A percentile compares a stretch with the other conserved stretches of the same genome.
phyloP scores from a whole-genome alignment of 352 stramenopile genomes.

The Phytophthora ramorum region DNA sequence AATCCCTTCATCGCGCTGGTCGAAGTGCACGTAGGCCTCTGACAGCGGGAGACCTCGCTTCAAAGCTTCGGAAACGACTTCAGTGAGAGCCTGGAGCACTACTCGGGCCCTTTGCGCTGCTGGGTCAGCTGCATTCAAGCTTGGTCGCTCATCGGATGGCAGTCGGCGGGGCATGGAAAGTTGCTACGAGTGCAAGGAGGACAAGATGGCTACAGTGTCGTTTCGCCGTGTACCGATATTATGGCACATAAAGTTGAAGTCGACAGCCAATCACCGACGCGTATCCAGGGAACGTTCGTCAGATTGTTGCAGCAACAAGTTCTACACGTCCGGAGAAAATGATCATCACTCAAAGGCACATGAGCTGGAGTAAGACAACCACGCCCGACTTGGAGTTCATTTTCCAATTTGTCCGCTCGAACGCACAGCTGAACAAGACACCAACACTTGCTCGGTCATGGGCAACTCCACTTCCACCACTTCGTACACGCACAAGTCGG shows the following conservation, averaged over 20 bases:
- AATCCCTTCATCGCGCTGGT: conserved; percentile 48
- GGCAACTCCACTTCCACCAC: conserved; percentile 52
- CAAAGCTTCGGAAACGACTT: conserved; percentile 57
- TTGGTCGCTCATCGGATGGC: background rate
- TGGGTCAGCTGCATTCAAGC: background rate
- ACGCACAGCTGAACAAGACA: conserved; percentile 6
- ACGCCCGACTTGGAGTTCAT: conserved; percentile 22
- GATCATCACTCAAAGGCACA: conserved; percentile 2
- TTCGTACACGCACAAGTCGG: conserved; percentile 23
- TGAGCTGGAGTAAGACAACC: background rate
- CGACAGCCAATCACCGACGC: conserved; percentile 25
- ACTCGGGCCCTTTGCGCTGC: conserved; percentile 12
- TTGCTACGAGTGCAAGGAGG: background rate
- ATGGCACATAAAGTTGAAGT: conserved; percentile 32
- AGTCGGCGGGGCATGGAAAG: conserved; percentile 18
- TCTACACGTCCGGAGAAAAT: conserved; percentile 21
- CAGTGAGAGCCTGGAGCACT: conserved; percentile 47
- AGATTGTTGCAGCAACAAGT: conserved; percentile 20
- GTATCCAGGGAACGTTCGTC: conserved; percentile 28
- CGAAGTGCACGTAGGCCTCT: conserved; percentile 69
- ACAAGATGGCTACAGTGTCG: conserved; percentile 32
- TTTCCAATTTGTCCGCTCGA: conserved; percentile 43
- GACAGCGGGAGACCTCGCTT: conserved; percentile 55
- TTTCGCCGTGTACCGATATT: conserved; percentile 22
- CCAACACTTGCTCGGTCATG: conserved; percentile 37